Evolutionary conservation across 768 basidiomycete species (phyloP), one percentile per base, ranked within the genome.

Genomic region (Xerocomellus chrysenteron): DNA sequence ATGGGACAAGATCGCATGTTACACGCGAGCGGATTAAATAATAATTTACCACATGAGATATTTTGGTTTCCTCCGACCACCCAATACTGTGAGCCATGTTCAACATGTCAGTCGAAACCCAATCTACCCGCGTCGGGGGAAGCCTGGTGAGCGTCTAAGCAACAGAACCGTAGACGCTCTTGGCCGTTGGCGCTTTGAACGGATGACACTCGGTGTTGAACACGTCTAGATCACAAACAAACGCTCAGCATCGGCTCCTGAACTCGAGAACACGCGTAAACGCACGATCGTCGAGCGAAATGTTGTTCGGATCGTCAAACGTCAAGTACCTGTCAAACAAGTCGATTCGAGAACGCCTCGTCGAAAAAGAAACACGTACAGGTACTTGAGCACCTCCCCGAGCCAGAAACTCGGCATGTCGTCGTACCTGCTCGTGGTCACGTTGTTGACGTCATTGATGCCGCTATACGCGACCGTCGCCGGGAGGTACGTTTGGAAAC

Each of bases 131-230:
- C 2, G 12, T 47, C 14, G 9, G 52, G 9, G 48, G 32, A 16
- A 52, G 53, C 30, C 37, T 61, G 7, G 26, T 53, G 19, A 19
- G 10, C 36, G 35, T 33, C 26, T 47, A 28, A 0, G 19, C 9
- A 19, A 24, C 24, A 10, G 70, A 73, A 2, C 78, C 78, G 33
- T 79, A 79, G 14, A 55, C 51, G 1, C 57, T 6, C 59, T 75
- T 71, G 24, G 75, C 73, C 0, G 76, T 62, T 0, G 86, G 85
- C 0, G 86, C 86, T 52, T 75, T 76, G 72, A 88, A 82, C 2
- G 85, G 86, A 62, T 90, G 88, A 5, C 79, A 79, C 66, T 90
- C 88, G 13, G 88, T 90, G 70, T 87, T 90, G 75, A 85, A 85
- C 28, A 86, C 82, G 37, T 74, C 83, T 85, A 45, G 50, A 47